A percentile compares a stretch with the other conserved stretches of the same genome.
These are phyloP conservation scores for Colletotrichum sp. DNA, from an alignment of 2,329 filamentous ascomycete genomes.

Conservation along the genomic window DNA sequence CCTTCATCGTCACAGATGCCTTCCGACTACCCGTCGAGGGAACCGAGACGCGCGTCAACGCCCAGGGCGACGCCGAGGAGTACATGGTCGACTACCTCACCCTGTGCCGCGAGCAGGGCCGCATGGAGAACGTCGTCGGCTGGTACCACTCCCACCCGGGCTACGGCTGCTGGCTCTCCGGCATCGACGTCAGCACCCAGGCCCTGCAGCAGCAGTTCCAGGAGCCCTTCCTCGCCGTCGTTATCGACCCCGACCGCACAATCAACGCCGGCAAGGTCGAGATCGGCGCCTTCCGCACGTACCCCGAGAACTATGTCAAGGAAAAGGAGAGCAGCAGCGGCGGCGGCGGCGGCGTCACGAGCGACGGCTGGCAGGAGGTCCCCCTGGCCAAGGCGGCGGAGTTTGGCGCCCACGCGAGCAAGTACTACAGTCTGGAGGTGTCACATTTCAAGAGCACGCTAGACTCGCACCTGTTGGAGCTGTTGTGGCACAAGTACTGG, in stretches of 20 bases:
- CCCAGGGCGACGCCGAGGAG: conserved; percentile 94
- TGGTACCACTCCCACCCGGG: conserved; percentile 99
- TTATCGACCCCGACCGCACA: conserved; percentile 92
- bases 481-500: conserved; percentile 99
- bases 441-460: conserved; percentile 95
- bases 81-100: conserved; percentile 91
- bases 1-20: conserved; percentile 91
- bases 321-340: conserved; percentile 30
- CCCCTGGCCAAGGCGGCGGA: conserved; percentile 94
- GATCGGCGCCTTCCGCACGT: conserved; percentile 95
- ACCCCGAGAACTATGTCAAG: conserved; percentile 74
- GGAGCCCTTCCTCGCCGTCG: conserved; percentile 93
- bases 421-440: conserved; percentile 91
- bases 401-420: conserved; percentile 89
- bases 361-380: conserved; percentile 75
- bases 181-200: conserved; percentile 93
- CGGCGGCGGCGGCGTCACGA: conserved; percentile 41
- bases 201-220: conserved; percentile 82
- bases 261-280: conserved; percentile 95
- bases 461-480: conserved; percentile 83
- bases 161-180: conserved; percentile 97
- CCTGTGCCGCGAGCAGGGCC: conserved; percentile 74
- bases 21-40: conserved; percentile 95
- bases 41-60: conserved; percentile 98
- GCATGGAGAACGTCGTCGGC: conserved; percentile 90